These are phyloP conservation scores for Dendrobium catenatum DNA, from an alignment of 106 monocot species.

Conservation along the genomic window DNA sequence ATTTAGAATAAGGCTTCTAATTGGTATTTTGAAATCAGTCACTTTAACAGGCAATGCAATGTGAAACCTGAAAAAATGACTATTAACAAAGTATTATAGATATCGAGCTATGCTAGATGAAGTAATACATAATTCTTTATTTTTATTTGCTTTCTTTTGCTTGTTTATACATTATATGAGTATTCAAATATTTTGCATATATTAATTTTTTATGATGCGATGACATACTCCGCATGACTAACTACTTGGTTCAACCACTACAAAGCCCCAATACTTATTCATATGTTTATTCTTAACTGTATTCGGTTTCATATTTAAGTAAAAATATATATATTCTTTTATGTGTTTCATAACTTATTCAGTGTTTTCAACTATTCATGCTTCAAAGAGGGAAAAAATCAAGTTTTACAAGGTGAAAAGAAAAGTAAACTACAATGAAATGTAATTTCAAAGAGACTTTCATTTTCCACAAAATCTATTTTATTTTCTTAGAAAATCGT, in stretches of 20 bases:
- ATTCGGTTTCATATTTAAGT: too few relatives aligned
- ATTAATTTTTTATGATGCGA: too few relatives aligned
- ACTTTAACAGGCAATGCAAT: neutral
- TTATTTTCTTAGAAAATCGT: neutral
- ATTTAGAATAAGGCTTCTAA: neutral
- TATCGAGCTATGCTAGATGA: neutral
- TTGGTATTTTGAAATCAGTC: neutral
- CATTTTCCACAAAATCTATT: neutral
- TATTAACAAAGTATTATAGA: neutral
- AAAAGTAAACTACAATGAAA: neutral
- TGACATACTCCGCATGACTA: too few relatives aligned
- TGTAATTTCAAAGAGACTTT: neutral
- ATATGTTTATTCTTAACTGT: too few relatives aligned
- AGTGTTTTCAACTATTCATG: constrained; percentile 62
- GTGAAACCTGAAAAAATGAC: neutral
- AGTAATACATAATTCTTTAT: too few relatives aligned
- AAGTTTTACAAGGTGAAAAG: constrained; percentile 53
- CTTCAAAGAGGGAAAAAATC: constrained; percentile 49
- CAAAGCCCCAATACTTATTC: too few relatives aligned
- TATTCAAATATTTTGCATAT: too few relatives aligned
- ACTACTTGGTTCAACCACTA: too few relatives aligned
- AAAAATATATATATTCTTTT: constrained; percentile 11
- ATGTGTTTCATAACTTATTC: constrained; percentile 74
- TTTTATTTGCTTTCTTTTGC: too few relatives aligned
- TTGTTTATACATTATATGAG: too few relatives aligned